Base-by-base conservation (phyloP, 2,329 filamentous ascomycete genomes). In the Byssochlamys sp. region DNA sequence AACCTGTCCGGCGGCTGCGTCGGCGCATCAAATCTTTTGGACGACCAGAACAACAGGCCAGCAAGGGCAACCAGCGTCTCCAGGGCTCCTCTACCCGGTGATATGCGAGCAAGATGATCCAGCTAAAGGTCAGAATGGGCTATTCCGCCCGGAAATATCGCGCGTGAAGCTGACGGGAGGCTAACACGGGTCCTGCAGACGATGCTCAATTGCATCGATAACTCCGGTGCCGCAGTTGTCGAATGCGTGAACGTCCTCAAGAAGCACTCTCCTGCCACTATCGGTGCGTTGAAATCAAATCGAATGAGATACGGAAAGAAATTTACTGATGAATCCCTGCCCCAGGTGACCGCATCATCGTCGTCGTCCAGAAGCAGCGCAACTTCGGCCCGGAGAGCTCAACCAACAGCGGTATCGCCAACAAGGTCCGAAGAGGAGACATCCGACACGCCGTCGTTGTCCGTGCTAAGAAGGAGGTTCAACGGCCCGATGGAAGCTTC, bases 141-240 rank as follows among this genome's bases (percentile, higher is more conserved):
- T 3, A 45, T 45, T 19, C 19, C 14, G 3, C n/a, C 14, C 39
- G 5, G 14, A 19, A 4, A 19, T 45, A 19, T 14, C 7, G 39
- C 39, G n/a, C 4, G 19, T 45, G 39, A 19, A 45, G 4, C 12
- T 4, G 7, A 24, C 4, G 14, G 5, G 19, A 45, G 14, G 39
- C 39, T 45, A 45, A 45, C n/a, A 9, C 53, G 28, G 28, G 19
- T 2, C 4, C 11, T 19, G 26, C 66, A 96, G 94, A 89, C 91
- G 73, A 90, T 99, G 84, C 84, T 99, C 69, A 96, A 94, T 78
- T 97, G 94, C 86, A 97, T 99, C 84, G 94, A 99, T 87, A 99
- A 96, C 81, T 97, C 94, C 64, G 94, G 94, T 73, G 94, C 94
- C 66, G 91, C 94, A 68, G 82, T 99, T 65, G 94, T 97, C 77